phyloP scores from a whole-genome alignment of 768 basidiomycete species.

The Amanita pseudoporphyria region DNA sequence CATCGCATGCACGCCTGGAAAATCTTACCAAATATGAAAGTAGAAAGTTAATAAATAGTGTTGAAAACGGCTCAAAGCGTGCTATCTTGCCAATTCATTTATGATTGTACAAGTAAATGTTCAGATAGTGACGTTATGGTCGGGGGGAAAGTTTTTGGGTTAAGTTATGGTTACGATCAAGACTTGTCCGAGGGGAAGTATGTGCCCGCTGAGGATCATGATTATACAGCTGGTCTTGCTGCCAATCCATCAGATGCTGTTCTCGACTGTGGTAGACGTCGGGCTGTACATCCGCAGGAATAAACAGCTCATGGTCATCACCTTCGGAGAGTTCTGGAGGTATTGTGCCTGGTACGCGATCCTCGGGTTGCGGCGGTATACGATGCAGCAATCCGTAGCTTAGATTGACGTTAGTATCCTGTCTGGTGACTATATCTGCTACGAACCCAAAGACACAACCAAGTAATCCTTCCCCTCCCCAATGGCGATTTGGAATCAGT shows the following conservation, averaged over 20 bases:
- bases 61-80: no score
- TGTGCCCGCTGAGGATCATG: neutral
- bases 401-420: constrained; percentile 5
- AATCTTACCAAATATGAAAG: no score
- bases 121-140: no score
- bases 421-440: neutral
- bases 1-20: no score
- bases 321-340: constrained; percentile 45
- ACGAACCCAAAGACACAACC: constrained; percentile 93
- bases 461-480: constrained; percentile 93
- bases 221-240: neutral
- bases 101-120: no score
- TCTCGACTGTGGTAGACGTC: constrained; percentile 11
- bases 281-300: constrained; percentile 51
- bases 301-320: constrained; percentile 50
- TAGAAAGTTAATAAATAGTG: no score
- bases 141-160: no score
- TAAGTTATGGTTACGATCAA: neutral
- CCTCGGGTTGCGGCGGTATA: constrained; percentile 70
- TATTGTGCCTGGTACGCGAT: constrained; percentile 45
- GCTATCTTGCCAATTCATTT: no score
- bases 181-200: neutral
- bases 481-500: constrained; percentile 90
- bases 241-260: constrained; percentile 2
- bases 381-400: constrained; percentile 91